Conservation (phyloP, 2,329 filamentous ascomycete genomes). For the Fonsecaea nubica region DNA sequence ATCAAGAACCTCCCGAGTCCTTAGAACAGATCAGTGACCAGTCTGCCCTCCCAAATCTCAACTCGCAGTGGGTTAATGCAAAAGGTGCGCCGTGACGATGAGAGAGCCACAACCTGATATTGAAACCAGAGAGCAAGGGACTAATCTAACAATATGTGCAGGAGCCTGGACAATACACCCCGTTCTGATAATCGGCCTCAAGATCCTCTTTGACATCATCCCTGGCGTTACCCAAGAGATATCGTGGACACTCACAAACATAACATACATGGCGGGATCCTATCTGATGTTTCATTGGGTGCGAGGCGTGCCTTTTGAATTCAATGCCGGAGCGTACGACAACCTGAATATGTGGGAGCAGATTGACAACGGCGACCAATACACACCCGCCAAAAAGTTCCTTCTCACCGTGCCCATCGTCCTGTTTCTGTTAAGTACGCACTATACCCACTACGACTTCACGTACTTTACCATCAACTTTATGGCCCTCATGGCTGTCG, state of each 20-base stretch:
- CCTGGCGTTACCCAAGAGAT: slow-evolving; percentile 96
- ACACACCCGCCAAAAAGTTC: slow-evolving; percentile 98
- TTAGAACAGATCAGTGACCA: slow-evolving; percentile 98
- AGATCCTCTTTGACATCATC: slow-evolving; percentile 96
- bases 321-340: slow-evolving; percentile 97
- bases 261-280: slow-evolving; percentile 97
- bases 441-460: slow-evolving; percentile 98
- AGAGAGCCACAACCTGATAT: slow-evolving; percentile 7
- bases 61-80: slow-evolving; percentile 98
- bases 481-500: slow-evolving; percentile 85
- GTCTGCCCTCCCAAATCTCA: slow-evolving; percentile 90
- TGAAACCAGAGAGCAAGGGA: slow-evolving; percentile 26
- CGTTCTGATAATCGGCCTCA: slow-evolving; percentile 86
- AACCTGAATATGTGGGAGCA: slow-evolving; percentile 99
- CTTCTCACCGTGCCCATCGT: slow-evolving; percentile 91
- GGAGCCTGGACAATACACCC: slow-evolving; percentile 98
- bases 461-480: slow-evolving; percentile 98
- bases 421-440: slow-evolving; percentile 93
- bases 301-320: slow-evolving; percentile 96
- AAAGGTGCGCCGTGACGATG: slow-evolving; percentile 72
- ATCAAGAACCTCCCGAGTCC: slow-evolving; percentile 94
- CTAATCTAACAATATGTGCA: slow-evolving; percentile 48
- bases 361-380: slow-evolving; percentile 98
- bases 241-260: slow-evolving; percentile 98
- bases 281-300: slow-evolving; percentile 99